Percentiles rank a stretch among this genome's conserved stretches.
phyloP scores from a whole-genome alignment of 345 rosid genomes.

The Lenwebbia sp. region DNA sequence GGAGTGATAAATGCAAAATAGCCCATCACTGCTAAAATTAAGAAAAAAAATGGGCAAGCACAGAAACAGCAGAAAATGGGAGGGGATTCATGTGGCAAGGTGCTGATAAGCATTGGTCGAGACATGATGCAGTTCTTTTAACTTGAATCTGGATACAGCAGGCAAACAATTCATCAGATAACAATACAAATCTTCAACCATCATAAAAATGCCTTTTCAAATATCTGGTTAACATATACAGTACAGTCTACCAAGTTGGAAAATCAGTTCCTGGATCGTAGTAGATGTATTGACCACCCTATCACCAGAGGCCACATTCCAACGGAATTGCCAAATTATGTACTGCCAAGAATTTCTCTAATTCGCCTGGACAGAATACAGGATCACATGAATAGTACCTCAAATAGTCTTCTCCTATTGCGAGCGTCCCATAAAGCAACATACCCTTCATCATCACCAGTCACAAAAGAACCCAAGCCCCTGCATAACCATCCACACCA shows the following conservation, averaged over 20 bases:
- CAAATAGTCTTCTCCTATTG: constrained; percentile 52
- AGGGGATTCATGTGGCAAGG: not conserved
- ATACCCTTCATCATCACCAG: constrained; percentile 75
- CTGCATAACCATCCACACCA: constrained; percentile 20
- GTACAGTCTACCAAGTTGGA: not conserved
- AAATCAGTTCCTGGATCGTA: not conserved
- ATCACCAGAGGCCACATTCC: not conserved
- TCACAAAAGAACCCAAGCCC: constrained; percentile 42
- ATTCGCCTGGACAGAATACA: not conserved
- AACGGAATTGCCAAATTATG: not conserved
- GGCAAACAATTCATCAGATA: not conserved
- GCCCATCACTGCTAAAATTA: not conserved
- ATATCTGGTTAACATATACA: not conserved
- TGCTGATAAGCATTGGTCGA: not conserved
- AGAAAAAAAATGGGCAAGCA: not conserved
- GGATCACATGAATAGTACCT: constrained; percentile 27
- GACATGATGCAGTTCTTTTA: not conserved
- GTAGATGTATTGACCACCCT: not conserved
- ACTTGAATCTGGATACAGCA: not conserved
- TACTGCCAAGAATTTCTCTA: not conserved
- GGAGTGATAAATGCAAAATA: not conserved
- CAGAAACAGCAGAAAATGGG: not conserved
- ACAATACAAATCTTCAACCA: not conserved
- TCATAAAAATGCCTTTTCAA: not conserved
- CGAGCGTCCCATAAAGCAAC: constrained; percentile 57